Percentiles rank a stretch among this genome's conserved stretches.
Conservation (phyloP, 768 basidiomycete genomes). For the Rhizopogon vesiculosus region DNA sequence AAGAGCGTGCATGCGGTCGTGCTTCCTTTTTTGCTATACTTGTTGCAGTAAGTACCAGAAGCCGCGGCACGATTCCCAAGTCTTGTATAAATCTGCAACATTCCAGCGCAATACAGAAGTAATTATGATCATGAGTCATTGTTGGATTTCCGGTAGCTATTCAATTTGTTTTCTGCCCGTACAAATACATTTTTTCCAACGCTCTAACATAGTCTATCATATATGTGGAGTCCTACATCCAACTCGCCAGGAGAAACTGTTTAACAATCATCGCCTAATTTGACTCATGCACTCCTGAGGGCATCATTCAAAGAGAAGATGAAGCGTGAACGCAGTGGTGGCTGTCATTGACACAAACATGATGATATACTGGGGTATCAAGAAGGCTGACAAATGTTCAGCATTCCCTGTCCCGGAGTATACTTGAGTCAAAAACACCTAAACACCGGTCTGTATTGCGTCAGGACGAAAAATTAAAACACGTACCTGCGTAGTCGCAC, state of each 20-base stretch:
- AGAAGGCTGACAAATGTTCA: slow-evolving; percentile 55
- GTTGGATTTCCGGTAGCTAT: too few species aligned
- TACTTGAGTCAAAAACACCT: slow-evolving; percentile 63
- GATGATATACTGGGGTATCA: slow-evolving; percentile 52
- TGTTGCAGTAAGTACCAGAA: too few species aligned
- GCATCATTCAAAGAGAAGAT: slow-evolving; percentile 28
- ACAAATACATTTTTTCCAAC: neutral
- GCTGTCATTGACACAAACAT: slow-evolving; percentile 35
- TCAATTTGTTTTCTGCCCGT: neutral
- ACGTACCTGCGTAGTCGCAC: slow-evolving; percentile 52
- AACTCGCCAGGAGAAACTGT: neutral
- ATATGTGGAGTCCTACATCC: neutral
- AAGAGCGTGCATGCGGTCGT: too few species aligned
- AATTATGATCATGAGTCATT: too few species aligned
- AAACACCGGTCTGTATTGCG: neutral
- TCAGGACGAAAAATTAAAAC: neutral
- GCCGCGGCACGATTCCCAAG: too few species aligned
- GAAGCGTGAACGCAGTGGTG: slow-evolving; percentile 32
- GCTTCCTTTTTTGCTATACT: too few species aligned
- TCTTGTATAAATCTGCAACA: too few species aligned
- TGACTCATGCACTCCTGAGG: neutral
- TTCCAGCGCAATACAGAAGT: too few species aligned
- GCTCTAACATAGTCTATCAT: neutral
- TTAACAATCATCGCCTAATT: neutral
- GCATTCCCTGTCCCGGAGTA: slow-evolving; percentile 63